Evolutionary conservation across 2,329 filamentous ascomycete genomes (phyloP).

Genomic region (Sporothrix schenckii): DNA sequence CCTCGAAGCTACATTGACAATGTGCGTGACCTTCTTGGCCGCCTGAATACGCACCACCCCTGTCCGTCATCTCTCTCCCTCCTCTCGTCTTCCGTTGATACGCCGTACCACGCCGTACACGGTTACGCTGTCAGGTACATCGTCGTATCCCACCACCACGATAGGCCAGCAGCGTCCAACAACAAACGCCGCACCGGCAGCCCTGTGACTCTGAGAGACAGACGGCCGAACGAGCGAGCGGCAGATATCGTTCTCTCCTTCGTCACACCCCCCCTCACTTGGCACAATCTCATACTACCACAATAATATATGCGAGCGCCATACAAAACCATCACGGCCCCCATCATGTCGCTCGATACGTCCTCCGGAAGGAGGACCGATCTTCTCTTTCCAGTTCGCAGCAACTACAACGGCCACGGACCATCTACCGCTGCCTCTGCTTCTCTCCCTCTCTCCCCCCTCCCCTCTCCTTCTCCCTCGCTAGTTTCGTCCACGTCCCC

Average conservation of each 20-base stretch:
- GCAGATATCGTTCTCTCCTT: constrained; percentile 18
- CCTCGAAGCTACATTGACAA: constrained; percentile 27
- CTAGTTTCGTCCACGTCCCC: not conserved
- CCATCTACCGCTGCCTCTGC: not conserved
- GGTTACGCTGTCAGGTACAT: constrained; percentile 23
- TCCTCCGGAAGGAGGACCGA: constrained; percentile 28
- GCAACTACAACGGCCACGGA: constrained; percentile 14
- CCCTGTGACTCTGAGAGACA: not conserved
- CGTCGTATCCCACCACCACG: constrained; percentile 13
- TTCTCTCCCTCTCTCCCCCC: not conserved
- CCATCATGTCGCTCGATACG: constrained; percentile 34
- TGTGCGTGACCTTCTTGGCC: constrained; percentile 29
- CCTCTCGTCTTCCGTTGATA: not conserved
- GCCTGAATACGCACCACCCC: constrained; percentile 23
- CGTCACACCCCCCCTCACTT: constrained; percentile 16
- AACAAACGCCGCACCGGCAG: not conserved
- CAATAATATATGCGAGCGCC: constrained; percentile 1
- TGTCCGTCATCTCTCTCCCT: not conserved
- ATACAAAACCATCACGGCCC: constrained; percentile 25
- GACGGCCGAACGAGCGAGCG: not conserved
- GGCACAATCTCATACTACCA: constrained; percentile 1
- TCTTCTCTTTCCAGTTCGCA: constrained; percentile 25
- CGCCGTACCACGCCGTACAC: constrained; percentile 23
- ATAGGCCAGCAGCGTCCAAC: constrained; percentile 19
- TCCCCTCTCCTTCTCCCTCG: not conserved